Evolutionary conservation across 1,139 yeast species (phyloP).

Genomic region (Hyphopichia pseudoburtonii): DNA sequence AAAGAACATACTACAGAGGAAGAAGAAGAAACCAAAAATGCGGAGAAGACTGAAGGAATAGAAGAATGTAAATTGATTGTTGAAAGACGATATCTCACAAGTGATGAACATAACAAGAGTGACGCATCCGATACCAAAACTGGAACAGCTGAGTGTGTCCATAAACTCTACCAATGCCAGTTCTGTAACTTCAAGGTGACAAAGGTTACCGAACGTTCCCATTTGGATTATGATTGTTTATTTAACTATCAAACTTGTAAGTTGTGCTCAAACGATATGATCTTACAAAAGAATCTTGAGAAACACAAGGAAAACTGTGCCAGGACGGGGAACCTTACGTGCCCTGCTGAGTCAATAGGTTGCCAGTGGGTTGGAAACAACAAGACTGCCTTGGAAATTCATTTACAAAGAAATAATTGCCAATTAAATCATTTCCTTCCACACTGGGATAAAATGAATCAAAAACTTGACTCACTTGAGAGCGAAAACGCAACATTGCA

Average conservation of each 20-base stretch:
- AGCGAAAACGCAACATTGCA: conserved; percentile 34
- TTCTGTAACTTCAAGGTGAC: conserved; percentile 39
- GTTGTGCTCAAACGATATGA: conserved; percentile 41
- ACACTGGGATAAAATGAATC: conserved; percentile 20
- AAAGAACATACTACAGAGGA: conserved; percentile 7
- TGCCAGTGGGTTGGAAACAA: conserved; percentile 42
- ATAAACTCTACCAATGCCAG: conserved; percentile 34
- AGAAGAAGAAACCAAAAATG: conserved; percentile 4
- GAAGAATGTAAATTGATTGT: conserved; percentile 14
- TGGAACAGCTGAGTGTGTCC: conserved; percentile 27
- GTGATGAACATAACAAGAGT: conserved; percentile 9
- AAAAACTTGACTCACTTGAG: conserved; percentile 17
- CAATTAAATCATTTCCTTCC: conserved; percentile 36
- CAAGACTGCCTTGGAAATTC: conserved; percentile 41
- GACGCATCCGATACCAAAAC: conserved; percentile 6
- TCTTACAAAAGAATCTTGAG: conserved; percentile 31
- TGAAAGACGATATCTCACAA: conserved; percentile 19
- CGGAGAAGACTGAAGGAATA: conserved; percentile 7
- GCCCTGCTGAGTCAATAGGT: conserved; percentile 44
- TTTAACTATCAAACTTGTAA: conserved; percentile 42
- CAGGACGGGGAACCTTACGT: conserved; percentile 30
- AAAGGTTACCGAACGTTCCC: conserved; percentile 28
- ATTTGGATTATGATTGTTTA: conserved; percentile 40
- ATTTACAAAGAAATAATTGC: conserved; percentile 31
- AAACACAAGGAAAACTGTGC: conserved; percentile 38